Base-by-base conservation (phyloP, 768 basidiomycete genomes). In the Boletus vermiculosoides region DNA sequence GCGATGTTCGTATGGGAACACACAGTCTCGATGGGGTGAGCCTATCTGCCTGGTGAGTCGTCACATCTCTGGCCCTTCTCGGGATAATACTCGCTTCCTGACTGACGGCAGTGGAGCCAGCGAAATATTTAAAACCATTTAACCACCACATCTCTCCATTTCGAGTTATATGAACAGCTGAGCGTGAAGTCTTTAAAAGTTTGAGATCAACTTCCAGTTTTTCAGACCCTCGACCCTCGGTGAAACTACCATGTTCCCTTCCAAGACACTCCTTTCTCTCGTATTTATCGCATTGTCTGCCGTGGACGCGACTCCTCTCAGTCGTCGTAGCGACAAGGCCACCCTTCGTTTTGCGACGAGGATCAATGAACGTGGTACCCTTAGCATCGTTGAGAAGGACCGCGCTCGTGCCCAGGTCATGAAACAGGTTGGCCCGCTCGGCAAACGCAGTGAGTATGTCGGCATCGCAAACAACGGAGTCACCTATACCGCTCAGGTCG, bases 401-500 rank as follows among this genome's bases (percentile, higher is more conserved):
- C 60, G 62, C 13, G 63, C 61, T 46, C 66, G 68, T 20, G 61
- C 50, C 18, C 56, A 60, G 34, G 39, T 45, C 15, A 46, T 65
- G 56, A 56, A 37, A 11, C 46, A 59, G 45, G 39, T 4, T 23
- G 15, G 15, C 11, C 31, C 20, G 6, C 42, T 49, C 1, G n/a
- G 25, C 10, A 64, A 64, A 49, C 62, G 62, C 45, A 42, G 12
- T 31, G 34, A 6, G 20, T 53, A 28, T 23, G 15, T 59, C 30
- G 28, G 31, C 5, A 48, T 66, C 12, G 54, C 64, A 6, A 74
- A 74, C 41, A n/a, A 23, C 5, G 50, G 7, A 2, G 60, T 70
- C 0, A 11, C 44, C 20, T 76, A 76, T 50, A 65, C 63, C 1
- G 69, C 67, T 1, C 4, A 71, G 52, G 64, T 73, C n/a, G 58